Evolutionary conservation across 2,329 filamentous ascomycete species (phyloP), one percentile per base, ranked within the genome.

Genomic region (Amphichorda felina): DNA sequence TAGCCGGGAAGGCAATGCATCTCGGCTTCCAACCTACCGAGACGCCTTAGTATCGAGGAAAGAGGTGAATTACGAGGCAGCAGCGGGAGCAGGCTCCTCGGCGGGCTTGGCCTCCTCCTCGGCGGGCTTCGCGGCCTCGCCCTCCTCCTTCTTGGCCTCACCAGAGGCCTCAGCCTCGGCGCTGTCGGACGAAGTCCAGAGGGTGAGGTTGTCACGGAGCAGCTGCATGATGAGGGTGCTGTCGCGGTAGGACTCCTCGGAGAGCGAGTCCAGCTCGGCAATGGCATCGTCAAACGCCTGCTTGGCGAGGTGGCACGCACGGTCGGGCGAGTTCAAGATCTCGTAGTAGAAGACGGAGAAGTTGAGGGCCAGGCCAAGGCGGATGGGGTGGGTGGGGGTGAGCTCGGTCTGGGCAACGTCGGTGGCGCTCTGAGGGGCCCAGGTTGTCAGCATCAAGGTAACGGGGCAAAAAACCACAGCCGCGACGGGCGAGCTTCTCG

Each of bases 301-400:
- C 79, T 96, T 96, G 66, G 89, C 89, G 49, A 96, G 79, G 62
- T 96, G 89, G 79, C 89, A 96, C 57, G 89, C 89, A 59, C 84
- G 86, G 66, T 95, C 88, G 55, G 88, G 89, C 25, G 88, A 93
- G 81, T 95, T 96, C 59, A 95, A 73, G 61, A 95, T 95, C 76
- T 95, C 91, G 67, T 95, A 94, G 79, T 94, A 94, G 75, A 95
- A 95, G 55, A 95, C 89, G 45, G 88, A 95, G 79, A 96, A 95
- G 82, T 95, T 96, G 51, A 96, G 79, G 50, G 89, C 89, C 55
- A 96, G 82, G 63, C 89, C 89, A 47, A 96, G 85, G 56, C 89
- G 88, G 70, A 96, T 96, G 53, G 89, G 89, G 75, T 96, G 89
- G 43, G 91, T 96, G 44, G 89, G 89, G 44, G 89, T 89, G 51